phyloP scores from a whole-genome alignment of 106 monocot species.

The Dendrobium catenatum region DNA sequence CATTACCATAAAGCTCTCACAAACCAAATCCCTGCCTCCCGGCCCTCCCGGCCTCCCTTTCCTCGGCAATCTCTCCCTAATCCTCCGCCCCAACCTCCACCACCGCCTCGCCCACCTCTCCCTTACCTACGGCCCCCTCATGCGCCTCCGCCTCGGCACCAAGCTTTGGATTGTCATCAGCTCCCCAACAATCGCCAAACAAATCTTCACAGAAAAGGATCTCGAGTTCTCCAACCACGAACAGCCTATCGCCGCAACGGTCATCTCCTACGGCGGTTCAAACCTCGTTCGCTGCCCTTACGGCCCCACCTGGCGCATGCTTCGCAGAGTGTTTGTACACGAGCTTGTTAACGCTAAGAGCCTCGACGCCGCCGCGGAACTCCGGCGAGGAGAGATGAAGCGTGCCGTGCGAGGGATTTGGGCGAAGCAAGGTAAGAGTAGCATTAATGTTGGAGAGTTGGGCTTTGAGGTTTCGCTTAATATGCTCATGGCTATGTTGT shows the following conservation, averaged over 20 bases:
- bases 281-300: constrained; percentile 40
- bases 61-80: constrained; percentile 31
- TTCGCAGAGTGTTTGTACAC: constrained; percentile 36
- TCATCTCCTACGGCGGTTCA: constrained; percentile 32
- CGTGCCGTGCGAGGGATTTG: too few relatives aligned
- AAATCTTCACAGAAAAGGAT: constrained; percentile 29
- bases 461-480: constrained; percentile 7
- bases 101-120: constrained; percentile 30
- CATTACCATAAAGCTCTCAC: too few relatives aligned
- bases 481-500: constrained; percentile 13
- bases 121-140: constrained; percentile 30
- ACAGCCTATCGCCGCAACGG: constrained; percentile 17
- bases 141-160: constrained; percentile 32
- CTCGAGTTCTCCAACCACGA: constrained; percentile 39
- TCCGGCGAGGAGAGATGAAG: constrained; percentile 1
- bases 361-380: neutral
- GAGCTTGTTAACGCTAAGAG: constrained; percentile 23
- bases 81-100: constrained; percentile 30
- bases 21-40: constrained; percentile 9
- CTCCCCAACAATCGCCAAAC: constrained; percentile 20
- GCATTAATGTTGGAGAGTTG: constrained; percentile 27
- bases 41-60: constrained; percentile 36
- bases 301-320: constrained; percentile 51
- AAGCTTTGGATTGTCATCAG: constrained; percentile 33
- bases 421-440: too few relatives aligned